phyloP scores from a whole-genome alignment of 495 filamentous ascomycete genomes.

The Cenococcum geophilum region DNA sequence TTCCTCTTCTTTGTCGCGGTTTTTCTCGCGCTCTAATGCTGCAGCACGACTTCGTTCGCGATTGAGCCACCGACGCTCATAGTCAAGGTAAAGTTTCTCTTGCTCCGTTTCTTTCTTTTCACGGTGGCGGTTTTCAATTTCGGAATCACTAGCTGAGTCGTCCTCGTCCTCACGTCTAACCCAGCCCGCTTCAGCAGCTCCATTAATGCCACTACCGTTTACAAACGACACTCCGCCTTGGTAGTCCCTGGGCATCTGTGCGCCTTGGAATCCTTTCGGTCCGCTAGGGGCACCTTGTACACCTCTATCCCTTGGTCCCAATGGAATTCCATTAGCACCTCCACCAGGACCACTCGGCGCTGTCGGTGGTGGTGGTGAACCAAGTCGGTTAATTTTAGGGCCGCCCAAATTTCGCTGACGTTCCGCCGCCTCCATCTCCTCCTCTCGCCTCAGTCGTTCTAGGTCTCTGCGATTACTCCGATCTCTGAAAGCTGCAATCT shows the following conservation, averaged over 20 bases:
- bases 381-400: constrained; percentile 58
- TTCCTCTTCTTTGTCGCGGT: constrained; percentile 68
- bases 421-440: constrained; percentile 87
- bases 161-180: constrained; percentile 76
- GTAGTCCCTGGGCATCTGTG: constrained; percentile 69
- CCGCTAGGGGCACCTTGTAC: constrained; percentile 75
- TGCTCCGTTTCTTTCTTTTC: constrained; percentile 65
- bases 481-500: constrained; percentile 91
- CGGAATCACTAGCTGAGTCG: constrained; percentile 78
- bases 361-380: constrained; percentile 59
- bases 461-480: constrained; percentile 80
- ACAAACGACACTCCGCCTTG: constrained; percentile 82
- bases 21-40: constrained; percentile 75
- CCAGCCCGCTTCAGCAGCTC: constrained; percentile 43
- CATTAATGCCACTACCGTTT: constrained; percentile 69
- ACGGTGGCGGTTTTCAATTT: constrained; percentile 65
- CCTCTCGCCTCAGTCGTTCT: constrained; percentile 78
- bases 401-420: constrained; percentile 62
- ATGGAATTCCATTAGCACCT: constrained; percentile 73
- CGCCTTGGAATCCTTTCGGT: constrained; percentile 62
- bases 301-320: constrained; percentile 69
- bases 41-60: constrained; percentile 76
- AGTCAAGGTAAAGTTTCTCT: constrained; percentile 77
- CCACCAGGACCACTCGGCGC: constrained; percentile 66
- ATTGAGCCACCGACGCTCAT: constrained; percentile 84